A percentile compares a stretch with the other conserved stretches of the same genome.
Conservation (phyloP, 2,329 filamentous ascomycete genomes). For the Neofusicoccum kwambonambiense region DNA sequence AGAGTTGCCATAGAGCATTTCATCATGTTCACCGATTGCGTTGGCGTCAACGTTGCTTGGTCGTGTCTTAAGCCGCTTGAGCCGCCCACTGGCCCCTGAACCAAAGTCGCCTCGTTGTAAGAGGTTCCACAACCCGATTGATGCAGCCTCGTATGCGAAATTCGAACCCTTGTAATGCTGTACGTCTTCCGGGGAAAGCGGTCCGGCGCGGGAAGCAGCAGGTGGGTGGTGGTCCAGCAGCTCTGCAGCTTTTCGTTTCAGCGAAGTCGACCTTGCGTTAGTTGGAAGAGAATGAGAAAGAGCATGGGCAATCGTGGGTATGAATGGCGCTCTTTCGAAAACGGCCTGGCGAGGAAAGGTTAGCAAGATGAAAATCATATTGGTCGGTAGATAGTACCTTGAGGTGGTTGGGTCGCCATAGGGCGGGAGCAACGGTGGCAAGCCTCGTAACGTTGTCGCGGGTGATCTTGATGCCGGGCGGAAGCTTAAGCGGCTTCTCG, state of each 20-base stretch:
- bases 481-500: slow-evolving; percentile 24
- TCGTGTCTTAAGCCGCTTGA: slow-evolving; percentile 4
- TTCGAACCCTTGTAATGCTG: neutral
- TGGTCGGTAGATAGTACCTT: slow-evolving; percentile 22
- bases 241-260: slow-evolving; percentile 20
- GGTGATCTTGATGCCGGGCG: slow-evolving; percentile 29
- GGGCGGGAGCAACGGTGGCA: slow-evolving; percentile 36
- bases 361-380: neutral
- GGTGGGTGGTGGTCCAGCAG: neutral
- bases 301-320: slow-evolving; percentile 22
- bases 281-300: slow-evolving; percentile 21
- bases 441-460: slow-evolving; percentile 36
- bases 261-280: slow-evolving; percentile 18
- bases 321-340: slow-evolving; percentile 21
- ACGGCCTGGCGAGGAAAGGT: neutral
- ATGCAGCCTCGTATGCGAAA: slow-evolving; percentile 1
- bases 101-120: slow-evolving; percentile 17
- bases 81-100: slow-evolving; percentile 4
- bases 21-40: neutral
- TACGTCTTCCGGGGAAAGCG: neutral
- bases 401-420: slow-evolving; percentile 42
- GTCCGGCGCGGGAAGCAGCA: neutral
- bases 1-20: neutral
- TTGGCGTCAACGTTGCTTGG: neutral
- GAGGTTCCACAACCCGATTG: slow-evolving; percentile 14